Evolutionary conservation across 176 grass and related monocot genomes (phyloP), one percentile per base, ranked within the genome.

Genomic region (Ampelocalamus luodianensis): DNA sequence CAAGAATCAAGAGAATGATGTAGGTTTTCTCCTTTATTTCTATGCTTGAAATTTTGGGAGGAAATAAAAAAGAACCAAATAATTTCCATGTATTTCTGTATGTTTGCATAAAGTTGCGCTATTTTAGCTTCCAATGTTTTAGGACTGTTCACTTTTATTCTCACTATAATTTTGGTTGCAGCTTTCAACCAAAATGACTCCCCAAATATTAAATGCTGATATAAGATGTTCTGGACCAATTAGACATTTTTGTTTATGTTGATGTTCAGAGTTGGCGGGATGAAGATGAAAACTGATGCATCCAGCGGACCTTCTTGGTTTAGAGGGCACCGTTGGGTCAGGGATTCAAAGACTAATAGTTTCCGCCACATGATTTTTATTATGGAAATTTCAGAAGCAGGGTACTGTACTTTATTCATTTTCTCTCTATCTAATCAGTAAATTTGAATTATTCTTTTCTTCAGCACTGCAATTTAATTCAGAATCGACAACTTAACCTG

Each of bases 241-340:
- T 77, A 86, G 26, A 58, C 78, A 63, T 32, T 34, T 84, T 72
- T 50, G 72, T 74, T 72, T 67, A 65, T 58, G 34, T 71, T 73
- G 18, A 71, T 81, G 56, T 89, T 81, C 86, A 98, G 93, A 93
- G 89, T 74, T 95, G 91, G 91, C 80, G 81, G 68, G 91, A 90
- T 83, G 93, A 95, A 86, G 91, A 89, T 72, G 85, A 93, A 43
- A 70, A 78, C 54, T 36, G 88, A 81, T 62, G 45, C 85, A 79
- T 82, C 89, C 85, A 55, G 55, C 80, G 85, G 80, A 12, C 87
- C 82, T 62, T 91, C 91, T 69, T 98, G 96, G 93, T 93, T 95
- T 92, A 95, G 91, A 90, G 88, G 84, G 73, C 91, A 95, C n/a
- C 70, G 77, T 79, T 93, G 91, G 89, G 91, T 90, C 54, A 93